phyloP scores from a whole-genome alignment of 2,329 filamentous ascomycete species.

The Botrytis medusae region DNA sequence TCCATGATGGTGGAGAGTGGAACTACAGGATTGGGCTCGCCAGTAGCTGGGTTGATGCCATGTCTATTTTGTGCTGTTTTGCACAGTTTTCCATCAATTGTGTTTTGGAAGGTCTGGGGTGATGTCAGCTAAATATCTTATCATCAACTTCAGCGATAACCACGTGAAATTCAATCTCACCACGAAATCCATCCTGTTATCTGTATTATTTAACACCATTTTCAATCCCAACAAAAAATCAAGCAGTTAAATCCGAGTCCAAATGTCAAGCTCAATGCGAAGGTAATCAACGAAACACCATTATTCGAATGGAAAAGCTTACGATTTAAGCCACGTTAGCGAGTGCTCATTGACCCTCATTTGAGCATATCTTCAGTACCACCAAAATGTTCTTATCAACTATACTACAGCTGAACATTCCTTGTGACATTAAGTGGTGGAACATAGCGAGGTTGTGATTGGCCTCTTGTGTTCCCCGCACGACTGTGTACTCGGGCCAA shows the following conservation, averaged over 20 bases:
- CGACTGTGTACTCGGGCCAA: background rate
- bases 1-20: slow-evolving; percentile 46
- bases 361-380: background rate
- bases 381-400: background rate
- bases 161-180: background rate
- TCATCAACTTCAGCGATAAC: background rate
- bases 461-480: background rate
- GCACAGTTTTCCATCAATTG: slow-evolving; percentile 16
- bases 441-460: background rate
- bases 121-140: background rate
- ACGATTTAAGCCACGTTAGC: background rate
- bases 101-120: slow-evolving; percentile 14
- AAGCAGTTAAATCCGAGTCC: too few species aligned
- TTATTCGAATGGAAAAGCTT: background rate
- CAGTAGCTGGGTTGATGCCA: slow-evolving; percentile 25
- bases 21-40: slow-evolving; percentile 28
- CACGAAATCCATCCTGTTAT: background rate
- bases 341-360: background rate
- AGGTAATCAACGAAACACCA: background rate
- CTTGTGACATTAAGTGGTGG: background rate
- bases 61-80: slow-evolving; percentile 15
- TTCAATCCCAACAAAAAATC: background rate
- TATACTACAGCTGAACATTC: background rate
- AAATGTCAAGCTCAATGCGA: background rate
- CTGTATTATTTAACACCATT: background rate